Evolutionary conservation across 192 early-diverging fungal species (phyloP).

Genomic region (Backusella sp.): DNA sequence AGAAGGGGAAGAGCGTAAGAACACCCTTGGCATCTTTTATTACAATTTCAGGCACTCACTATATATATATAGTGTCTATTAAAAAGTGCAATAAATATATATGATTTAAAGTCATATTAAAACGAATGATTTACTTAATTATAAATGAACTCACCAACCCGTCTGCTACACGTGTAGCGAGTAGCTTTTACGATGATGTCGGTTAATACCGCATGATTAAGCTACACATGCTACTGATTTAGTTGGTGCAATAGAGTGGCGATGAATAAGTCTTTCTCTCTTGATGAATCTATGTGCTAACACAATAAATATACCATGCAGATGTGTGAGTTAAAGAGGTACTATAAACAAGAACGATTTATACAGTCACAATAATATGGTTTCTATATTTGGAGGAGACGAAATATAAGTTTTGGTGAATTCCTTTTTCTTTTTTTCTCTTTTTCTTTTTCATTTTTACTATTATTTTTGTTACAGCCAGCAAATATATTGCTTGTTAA

Average conservation of each 20-base stretch:
- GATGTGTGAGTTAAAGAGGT: neutral
- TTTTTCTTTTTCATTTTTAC: neutral
- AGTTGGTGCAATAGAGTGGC: neutral
- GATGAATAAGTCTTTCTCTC: too few species aligned
- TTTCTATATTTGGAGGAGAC: neutral
- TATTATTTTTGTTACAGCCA: conserved; percentile 5
- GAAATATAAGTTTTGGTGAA: conserved; percentile 1
- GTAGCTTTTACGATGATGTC: neutral
- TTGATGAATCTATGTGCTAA: too few species aligned
- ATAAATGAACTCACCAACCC: neutral
- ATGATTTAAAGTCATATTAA: neutral
- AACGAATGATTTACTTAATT: neutral
- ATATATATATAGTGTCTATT: neutral
- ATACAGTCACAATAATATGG: neutral
- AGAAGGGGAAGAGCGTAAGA: neutral
- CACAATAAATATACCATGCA: neutral
- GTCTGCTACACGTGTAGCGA: neutral
- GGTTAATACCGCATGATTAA: neutral
- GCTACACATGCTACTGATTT: neutral
- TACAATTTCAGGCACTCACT: neutral
- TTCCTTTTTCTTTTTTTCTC: neutral
- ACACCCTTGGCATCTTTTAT: neutral
- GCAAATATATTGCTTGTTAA: neutral
- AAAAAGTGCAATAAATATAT: neutral
- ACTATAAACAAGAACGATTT: neutral